A percentile compares a stretch with the other conserved stretches of the same genome.
Evolutionary conservation across 1,284 basidiomycete species (phyloP).

Genomic region (Ustilago hordei): DNA sequence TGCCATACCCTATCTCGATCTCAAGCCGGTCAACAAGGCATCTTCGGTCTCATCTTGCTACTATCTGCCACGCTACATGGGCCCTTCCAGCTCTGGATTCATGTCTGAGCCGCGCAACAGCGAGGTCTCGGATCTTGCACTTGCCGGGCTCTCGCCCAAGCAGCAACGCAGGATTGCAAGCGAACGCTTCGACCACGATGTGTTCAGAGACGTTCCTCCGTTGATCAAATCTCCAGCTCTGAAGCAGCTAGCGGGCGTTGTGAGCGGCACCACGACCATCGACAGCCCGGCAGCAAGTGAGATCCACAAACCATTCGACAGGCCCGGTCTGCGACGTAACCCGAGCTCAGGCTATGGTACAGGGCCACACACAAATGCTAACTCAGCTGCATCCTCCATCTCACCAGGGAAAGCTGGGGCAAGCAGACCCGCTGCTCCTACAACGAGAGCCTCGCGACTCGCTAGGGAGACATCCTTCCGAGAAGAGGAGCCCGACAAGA

Average conservation of each 20-base stretch:
- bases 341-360: conserved; percentile 44
- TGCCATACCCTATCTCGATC: conserved; percentile 64
- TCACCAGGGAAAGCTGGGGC: conserved; percentile 35
- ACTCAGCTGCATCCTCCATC: conserved; percentile 38
- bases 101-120: conserved; percentile 40
- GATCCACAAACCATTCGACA: conserved; percentile 24
- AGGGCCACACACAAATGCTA: conserved; percentile 20
- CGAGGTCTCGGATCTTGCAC: conserved; percentile 40
- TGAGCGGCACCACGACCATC: conserved; percentile 2
- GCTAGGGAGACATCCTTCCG: conserved; percentile 34
- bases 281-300: conserved; percentile 42
- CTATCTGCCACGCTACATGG: conserved; percentile 44
- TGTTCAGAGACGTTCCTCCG: conserved; percentile 53
- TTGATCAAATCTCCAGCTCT: conserved; percentile 16
- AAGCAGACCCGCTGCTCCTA: conserved; percentile 4
- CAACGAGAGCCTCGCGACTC: conserved; percentile 25
- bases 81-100: conserved; percentile 41
- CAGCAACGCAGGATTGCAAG: conserved; percentile 51
- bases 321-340: conserved; percentile 42
- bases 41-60: conserved; percentile 51
- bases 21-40: conserved; percentile 42
- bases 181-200: conserved; percentile 63
- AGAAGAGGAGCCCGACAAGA: conserved; percentile 20
- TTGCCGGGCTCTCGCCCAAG: conserved; percentile 41
- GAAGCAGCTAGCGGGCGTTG: conserved; percentile 3